Base-by-base conservation (phyloP, 2,329 filamentous ascomycete species). In the Pezizomycotina sp. region DNA sequence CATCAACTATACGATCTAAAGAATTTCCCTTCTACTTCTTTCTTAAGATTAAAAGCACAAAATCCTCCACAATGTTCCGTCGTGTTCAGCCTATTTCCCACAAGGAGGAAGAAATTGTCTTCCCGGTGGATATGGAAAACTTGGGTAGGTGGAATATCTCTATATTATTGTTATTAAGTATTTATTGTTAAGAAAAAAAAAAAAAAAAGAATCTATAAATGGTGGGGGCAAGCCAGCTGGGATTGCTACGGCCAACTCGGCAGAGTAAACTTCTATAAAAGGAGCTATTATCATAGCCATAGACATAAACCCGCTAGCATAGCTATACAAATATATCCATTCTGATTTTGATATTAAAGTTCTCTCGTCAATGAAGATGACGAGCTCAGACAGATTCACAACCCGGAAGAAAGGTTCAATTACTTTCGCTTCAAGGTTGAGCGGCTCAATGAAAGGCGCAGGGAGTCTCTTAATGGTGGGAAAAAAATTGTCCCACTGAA, bases 301-400 rank as follows among this genome's bases (percentile, higher is more conserved):
- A 23, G 10, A 27, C 9, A n/a, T 10, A 4, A 18, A 5, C 15
- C 4, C 27, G 14, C 13, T 4, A 14, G 21, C 9, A 18, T 2
- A 34, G 22, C 12, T 12, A 25, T 16, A 20, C 5, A 15, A 12
- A 13, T 19, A 3, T 19, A 2, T 22, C 6, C 12, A 22, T 18
- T 13, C 22, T 8, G 8, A 24, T 8, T 24, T 24, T 12, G 22
- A 12, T 20, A 34, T 14, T 5, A 13, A 42, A 84, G 81, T 27
- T 91, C 83, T 58, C 84, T 80, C 54, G 58, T 92, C 58, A 83
- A 80, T 48, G 65, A 74, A 0, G 57, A 72, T 0, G 80, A 86
- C 48, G 71, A 86, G 51, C 68, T 92, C 43, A 73, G 78, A 30
- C 73, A 65, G 43, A 74, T 79, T 36, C 61, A 67, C 14, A 61